Percentiles rank a stretch among this genome's conserved stretches.
Evolutionary conservation across 1,284 basidiomycete genomes (phyloP).

Genomic region (Gomphus sp.): DNA sequence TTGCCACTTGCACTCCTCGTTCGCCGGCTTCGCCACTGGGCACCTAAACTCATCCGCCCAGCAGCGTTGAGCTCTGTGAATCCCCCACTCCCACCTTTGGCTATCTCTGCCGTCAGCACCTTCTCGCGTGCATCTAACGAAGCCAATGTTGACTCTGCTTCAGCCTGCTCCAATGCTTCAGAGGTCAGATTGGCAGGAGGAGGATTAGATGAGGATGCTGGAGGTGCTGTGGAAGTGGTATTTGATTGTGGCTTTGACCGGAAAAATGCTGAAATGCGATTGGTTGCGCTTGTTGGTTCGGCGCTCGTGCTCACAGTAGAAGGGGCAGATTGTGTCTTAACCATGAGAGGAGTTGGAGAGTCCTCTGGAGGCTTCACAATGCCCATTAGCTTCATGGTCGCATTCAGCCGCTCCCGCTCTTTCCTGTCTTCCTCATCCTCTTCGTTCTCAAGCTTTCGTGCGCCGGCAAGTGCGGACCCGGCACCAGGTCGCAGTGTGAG

Average conservation of each 20-base stretch:
- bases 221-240: constrained; percentile 31
- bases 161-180: constrained; percentile 65
- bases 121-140: constrained; percentile 70
- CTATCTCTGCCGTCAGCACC: constrained; percentile 61
- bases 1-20: constrained; percentile 41
- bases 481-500: constrained; percentile 60
- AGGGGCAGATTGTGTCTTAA: constrained; percentile 13
- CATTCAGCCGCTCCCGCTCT: constrained; percentile 77
- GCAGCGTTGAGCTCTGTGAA: constrained; percentile 63
- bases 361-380: constrained; percentile 56
- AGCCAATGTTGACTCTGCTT: constrained; percentile 64
- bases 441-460: constrained; percentile 65
- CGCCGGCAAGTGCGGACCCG: constrained; percentile 40
- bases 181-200: constrained; percentile 46
- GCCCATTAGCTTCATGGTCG: constrained; percentile 89
- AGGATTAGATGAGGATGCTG: constrained; percentile 25
- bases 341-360: constrained; percentile 24
- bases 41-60: constrained; percentile 26
- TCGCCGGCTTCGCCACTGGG: constrained; percentile 43
- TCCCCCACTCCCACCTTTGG: constrained; percentile 59
- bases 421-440: constrained; percentile 85
- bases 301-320: constrained; percentile 12
- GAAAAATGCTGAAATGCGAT: constrained; percentile 61
- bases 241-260: constrained; percentile 39
- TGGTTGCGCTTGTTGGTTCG: neutral